Percentiles rank a stretch among this genome's conserved stretches.
phyloP scores from a whole-genome alignment of 1,284 basidiomycete genomes.

The Malassezia equina region DNA sequence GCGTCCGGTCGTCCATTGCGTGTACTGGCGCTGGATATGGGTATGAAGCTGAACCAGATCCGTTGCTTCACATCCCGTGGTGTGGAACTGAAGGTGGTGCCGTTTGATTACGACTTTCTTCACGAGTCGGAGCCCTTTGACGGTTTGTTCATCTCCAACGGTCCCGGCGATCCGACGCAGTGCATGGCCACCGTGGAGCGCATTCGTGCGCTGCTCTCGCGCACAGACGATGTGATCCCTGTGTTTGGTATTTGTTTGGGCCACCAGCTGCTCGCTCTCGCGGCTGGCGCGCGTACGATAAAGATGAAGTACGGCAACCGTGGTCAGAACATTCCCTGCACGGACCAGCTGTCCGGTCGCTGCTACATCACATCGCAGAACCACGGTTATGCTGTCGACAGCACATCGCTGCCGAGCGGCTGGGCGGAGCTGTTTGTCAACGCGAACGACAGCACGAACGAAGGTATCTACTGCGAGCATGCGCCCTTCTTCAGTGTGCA shows the following conservation, averaged over 20 bases:
- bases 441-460: conserved; percentile 93
- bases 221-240: conserved; percentile 61
- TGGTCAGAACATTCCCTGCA: conserved; percentile 97
- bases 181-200: conserved; percentile 59
- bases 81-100: conserved; percentile 90
- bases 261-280: conserved; percentile 90
- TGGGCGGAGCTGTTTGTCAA: conserved; percentile 95
- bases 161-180: conserved; percentile 89
- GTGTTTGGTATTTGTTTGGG: conserved; percentile 99
- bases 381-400: conserved; percentile 93
- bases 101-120: conserved; percentile 90
- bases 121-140: conserved; percentile 66
- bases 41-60: conserved; percentile 99
- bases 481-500: conserved; percentile 95
- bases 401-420: conserved; percentile 63
- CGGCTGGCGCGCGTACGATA: conserved; percentile 81
- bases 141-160: conserved; percentile 94
- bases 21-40: conserved; percentile 85
- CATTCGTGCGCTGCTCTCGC: conserved; percentile 60
- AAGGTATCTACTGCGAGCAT: conserved; percentile 78
- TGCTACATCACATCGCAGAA: conserved; percentile 99
- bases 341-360: conserved; percentile 78
- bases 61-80: conserved; percentile 89
- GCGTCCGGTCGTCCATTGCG: conserved; percentile 69
- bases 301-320: conserved; percentile 99